Conservation (phyloP, 139 green algal species). For the Asterochloris sp. region DNA sequence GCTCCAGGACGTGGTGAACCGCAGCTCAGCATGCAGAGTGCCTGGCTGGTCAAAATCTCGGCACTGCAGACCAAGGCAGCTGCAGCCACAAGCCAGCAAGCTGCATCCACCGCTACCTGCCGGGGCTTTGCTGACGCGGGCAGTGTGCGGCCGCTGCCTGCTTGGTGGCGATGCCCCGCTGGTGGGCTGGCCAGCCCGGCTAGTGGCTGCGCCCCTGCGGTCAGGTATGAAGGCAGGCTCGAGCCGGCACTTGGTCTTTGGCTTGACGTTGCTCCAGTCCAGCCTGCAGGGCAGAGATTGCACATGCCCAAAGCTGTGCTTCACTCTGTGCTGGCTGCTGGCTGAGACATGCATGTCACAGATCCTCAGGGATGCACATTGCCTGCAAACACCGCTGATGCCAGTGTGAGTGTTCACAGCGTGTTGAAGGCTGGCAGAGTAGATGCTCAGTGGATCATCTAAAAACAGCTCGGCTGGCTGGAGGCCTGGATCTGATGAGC, state of each 20-base stretch:
- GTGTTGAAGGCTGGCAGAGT: background rate
- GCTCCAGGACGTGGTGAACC: too few relatives aligned
- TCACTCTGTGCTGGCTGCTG: background rate
- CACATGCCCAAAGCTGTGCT: background rate
- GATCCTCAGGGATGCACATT: background rate
- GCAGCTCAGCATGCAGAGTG: too few relatives aligned
- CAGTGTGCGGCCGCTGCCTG: background rate
- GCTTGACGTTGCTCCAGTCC: slow-evolving; percentile 19
- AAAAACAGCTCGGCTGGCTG: background rate
- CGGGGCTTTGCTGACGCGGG: too few relatives aligned
- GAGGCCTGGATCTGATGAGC: too few relatives aligned
- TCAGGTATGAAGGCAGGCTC: slow-evolving; percentile 12
- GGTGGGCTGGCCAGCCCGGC: background rate
- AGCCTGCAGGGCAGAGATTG: slow-evolving; percentile 6
- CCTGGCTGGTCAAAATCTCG: too few relatives aligned
- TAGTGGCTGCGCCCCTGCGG: background rate
- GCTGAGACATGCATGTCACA: background rate
- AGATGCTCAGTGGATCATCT: background rate
- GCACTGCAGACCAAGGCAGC: too few relatives aligned
- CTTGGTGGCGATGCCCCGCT: background rate
- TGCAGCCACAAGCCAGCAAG: too few relatives aligned
- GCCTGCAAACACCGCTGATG: background rate
- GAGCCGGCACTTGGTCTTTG: slow-evolving; percentile 14
- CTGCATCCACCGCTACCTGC: too few relatives aligned
- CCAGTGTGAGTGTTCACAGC: background rate